These are phyloP conservation scores for Pyrenochaeta sp. DNA, from an alignment of 2,329 filamentous ascomycete species.

Conservation along the genomic window DNA sequence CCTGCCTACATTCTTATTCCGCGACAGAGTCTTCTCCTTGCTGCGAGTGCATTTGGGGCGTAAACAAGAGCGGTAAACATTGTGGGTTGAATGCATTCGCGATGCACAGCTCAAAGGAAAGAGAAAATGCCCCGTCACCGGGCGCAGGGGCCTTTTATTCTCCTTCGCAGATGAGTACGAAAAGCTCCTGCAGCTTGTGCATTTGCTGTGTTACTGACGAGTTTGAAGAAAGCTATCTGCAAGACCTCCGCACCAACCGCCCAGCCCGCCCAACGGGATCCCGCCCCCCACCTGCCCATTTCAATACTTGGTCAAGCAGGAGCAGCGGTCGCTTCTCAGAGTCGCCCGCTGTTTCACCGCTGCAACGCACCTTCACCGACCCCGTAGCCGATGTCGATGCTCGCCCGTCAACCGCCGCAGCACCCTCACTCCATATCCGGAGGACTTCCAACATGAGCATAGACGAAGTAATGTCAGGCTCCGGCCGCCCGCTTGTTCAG, in stretches of 20 bases:
- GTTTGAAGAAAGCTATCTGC: constrained; percentile 70
- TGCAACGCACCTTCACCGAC: constrained; percentile 36
- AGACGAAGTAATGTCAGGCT: constrained; percentile 30
- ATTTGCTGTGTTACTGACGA: constrained; percentile 24
- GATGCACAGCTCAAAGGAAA: constrained; percentile 45
- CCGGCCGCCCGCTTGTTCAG: constrained; percentile 45
- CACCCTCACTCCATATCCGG: constrained; percentile 37
- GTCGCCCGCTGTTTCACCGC: constrained; percentile 33
- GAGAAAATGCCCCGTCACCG: constrained; percentile 46
- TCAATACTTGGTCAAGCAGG: constrained; percentile 47
- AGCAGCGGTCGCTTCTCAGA: constrained; percentile 29
- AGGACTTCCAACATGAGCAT: constrained; percentile 40
- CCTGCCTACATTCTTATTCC: no score
- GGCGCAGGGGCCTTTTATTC: constrained; percentile 46
- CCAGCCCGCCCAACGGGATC: constrained; percentile 74
- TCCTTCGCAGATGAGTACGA: constrained; percentile 50
- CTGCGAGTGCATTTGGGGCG: not conserved
- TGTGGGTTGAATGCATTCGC: constrained; percentile 14
- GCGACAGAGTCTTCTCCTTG: not conserved
- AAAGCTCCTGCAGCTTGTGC: constrained; percentile 10
- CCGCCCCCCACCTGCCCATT: constrained; percentile 66
- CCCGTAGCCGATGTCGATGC: constrained; percentile 28
- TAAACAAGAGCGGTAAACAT: constrained; percentile 33
- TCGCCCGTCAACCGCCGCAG: constrained; percentile 23
- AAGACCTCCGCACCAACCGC: constrained; percentile 73